Base-by-base conservation (phyloP, 148 eudicot genomes). In the Dysphania ambrosioides region DNA sequence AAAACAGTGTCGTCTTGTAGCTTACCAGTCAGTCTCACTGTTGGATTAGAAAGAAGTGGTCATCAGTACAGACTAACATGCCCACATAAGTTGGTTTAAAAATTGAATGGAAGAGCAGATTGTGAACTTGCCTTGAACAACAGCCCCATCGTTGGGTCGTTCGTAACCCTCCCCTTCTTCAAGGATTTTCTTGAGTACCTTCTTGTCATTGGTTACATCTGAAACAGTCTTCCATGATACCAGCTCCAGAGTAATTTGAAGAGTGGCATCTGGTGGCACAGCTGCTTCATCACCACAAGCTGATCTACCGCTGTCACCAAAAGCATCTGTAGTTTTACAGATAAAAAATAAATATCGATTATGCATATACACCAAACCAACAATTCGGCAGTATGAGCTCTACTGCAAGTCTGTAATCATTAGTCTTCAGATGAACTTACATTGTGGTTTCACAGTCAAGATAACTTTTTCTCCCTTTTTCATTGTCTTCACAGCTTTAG, bases 131-230 rank as follows among this genome's bases (percentile, higher is more conserved):
- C 98, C 83, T 82, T 84, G 84, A 23, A 93, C 98, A 44, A 89
- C 73, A 72, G 94, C 89, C 69, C 97, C 93, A 59, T 91, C 97
- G 68, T 89, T 93, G 0, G 98, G 98, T 8, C 82, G 79, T 40
- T 93, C 98, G 71, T 88, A 91, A 62, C 97, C 95, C 53, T 93
- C 97, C 19, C 96, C 98, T 75, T 90, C 98, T 78, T 86, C 90
- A 53, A 90, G 66, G 23, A 77, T 90, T 80, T 93, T 93, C 83
- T 90, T 93, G 26, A 89, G 40, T 8, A 90, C 90, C 83, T 93
- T 93, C 79, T 86, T 87, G 68, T 93, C 91, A 36, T 82, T 85
- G 12, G 92, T 87, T 16, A 90, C 82, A 51, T 86, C 83, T 3
- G 90, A 83, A 11, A 93, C 96, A 5, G 87, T 82, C 79, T 89